Percentiles rank a stretch among this genome's conserved stretches.
These are phyloP conservation scores for Candida mesenterica DNA, from an alignment of 1,139 yeast genomes.

Conservation along the genomic window DNA sequence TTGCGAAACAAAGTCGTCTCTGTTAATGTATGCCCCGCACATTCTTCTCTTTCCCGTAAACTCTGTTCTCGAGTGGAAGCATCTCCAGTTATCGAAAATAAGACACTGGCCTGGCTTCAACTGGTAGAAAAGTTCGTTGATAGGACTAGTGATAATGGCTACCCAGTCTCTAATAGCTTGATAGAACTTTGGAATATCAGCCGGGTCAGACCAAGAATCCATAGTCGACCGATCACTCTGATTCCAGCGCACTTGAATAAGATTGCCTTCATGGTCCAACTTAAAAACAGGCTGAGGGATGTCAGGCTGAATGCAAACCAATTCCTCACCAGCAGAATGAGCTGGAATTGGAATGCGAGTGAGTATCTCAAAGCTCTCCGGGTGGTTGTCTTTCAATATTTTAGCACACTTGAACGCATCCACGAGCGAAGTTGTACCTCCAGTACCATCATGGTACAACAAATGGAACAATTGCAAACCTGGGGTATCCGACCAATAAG, in stretches of 20 bases:
- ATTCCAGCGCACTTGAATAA: slow-evolving; percentile 73
- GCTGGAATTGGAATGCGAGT: slow-evolving; percentile 61
- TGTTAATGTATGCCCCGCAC: slow-evolving; percentile 74
- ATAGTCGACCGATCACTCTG: slow-evolving; percentile 70
- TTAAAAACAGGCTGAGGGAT: slow-evolving; percentile 61
- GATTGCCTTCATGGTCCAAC: slow-evolving; percentile 51
- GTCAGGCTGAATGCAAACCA: slow-evolving; percentile 64
- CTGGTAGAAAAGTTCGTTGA: slow-evolving; percentile 56
- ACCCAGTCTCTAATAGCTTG: slow-evolving; percentile 61
- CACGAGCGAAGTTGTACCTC: slow-evolving; percentile 72
- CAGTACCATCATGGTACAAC: slow-evolving; percentile 62
- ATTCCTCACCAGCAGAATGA: slow-evolving; percentile 74
- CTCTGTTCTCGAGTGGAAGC: slow-evolving; percentile 68
- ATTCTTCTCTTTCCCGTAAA: slow-evolving; percentile 70
- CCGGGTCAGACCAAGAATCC: slow-evolving; percentile 55
- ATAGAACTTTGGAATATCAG: slow-evolving; percentile 58
- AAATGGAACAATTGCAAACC: slow-evolving; percentile 73
- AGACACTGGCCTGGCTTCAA: slow-evolving; percentile 67
- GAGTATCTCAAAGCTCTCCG: slow-evolving; percentile 56
- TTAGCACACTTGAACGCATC: slow-evolving; percentile 69
- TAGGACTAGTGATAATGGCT: slow-evolving; percentile 47
- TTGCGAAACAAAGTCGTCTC: slow-evolving; percentile 67
- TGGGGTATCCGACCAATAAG: slow-evolving; percentile 77
- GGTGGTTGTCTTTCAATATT: slow-evolving; percentile 45
- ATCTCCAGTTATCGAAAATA: slow-evolving; percentile 77